phyloP scores from a whole-genome alignment of 2,329 filamentous ascomycete species.

The Calonectria hongkongensis region DNA sequence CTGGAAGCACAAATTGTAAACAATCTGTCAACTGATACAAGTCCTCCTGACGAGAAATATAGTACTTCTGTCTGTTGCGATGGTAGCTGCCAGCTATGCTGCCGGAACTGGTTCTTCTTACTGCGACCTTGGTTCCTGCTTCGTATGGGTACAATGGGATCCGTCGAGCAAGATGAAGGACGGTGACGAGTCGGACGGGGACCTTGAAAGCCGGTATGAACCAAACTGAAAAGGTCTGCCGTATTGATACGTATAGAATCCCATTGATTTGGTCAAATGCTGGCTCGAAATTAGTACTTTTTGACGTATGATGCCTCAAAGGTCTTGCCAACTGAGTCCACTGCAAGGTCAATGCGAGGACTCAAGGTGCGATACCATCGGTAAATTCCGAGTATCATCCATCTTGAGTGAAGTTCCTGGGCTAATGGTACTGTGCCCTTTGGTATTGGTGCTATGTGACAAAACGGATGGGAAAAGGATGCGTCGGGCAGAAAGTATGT shows the following conservation, averaged over 20 bases:
- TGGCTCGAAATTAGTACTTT: slow-evolving; percentile 53
- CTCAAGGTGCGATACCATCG: slow-evolving; percentile 91
- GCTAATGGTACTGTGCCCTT: slow-evolving; percentile 65
- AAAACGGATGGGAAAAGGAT: slow-evolving; percentile 87
- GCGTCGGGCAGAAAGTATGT: slow-evolving; percentile 83
- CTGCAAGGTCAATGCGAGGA: slow-evolving; percentile 79
- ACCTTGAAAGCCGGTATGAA: slow-evolving; percentile 85
- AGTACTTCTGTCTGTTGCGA: slow-evolving; percentile 70
- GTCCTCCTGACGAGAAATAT: slow-evolving; percentile 87
- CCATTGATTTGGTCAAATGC: slow-evolving; percentile 80
- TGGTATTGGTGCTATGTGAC: slow-evolving; percentile 77
- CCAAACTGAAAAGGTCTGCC: slow-evolving; percentile 86
- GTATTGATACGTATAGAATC: slow-evolving; percentile 82
- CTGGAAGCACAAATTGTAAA: slow-evolving; percentile 83
- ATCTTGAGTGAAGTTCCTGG: slow-evolving; percentile 75
- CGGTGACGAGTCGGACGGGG: slow-evolving; percentile 80
- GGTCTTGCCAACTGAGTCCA: slow-evolving; percentile 75
- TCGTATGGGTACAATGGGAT: slow-evolving; percentile 52
- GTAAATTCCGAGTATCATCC: slow-evolving; percentile 81
- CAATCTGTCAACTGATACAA: slow-evolving; percentile 86
- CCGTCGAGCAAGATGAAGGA: slow-evolving; percentile 76
- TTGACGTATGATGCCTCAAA: rapidly evolving
- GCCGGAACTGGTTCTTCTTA: slow-evolving; percentile 37
- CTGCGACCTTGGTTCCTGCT: background rate
- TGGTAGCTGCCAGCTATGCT: slow-evolving; percentile 43